Base-by-base conservation (phyloP, 2,329 filamentous ascomycete species). In the Ascochyta clinopodiicola region DNA sequence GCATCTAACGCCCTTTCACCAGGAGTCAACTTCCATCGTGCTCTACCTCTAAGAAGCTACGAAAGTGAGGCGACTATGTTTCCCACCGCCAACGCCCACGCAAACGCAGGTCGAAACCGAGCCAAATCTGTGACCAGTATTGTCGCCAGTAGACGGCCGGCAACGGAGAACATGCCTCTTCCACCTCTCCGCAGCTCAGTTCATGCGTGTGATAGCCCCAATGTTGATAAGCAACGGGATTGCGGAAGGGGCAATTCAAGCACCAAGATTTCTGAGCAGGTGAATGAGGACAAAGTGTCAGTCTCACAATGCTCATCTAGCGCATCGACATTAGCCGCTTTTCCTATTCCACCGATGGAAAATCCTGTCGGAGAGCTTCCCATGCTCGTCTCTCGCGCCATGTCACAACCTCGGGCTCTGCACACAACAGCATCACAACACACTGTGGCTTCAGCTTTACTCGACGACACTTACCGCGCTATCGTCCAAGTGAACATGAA, bases 1-100 rank as follows among this genome's bases (percentile, higher is more conserved):
- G 22, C 12, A 5, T 19, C 36, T 0, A 48, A n/a, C 17, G 7
- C 15, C 7, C 19, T 12, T 5, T 10, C 43, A 35, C 43, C 34
- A 10, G 29, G 31, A 19, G 31, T 38, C 39, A 55, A 38, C 22
- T 55, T 66, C 15, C 51, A 63, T 32, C 61, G 55, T 2, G 47
- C 61, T 8, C 45, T 63, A 12, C 59, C 65, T 17, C 52, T 63
- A 2, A 57, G 63, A 10, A 52, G 35, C 35, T 64, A 60, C 24
- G 57, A 60, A 34, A 62, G 44, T 17, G 51, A 57, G 43, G 55
- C 56, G 5, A 47, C 37, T 15, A 24, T 58, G 29, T 54, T 45
- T 21, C 38, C 48, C 19, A 56, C 39, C 4, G 47, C 49, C 52
- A 31, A 38, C 21, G 35, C 37, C 17, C 51, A 49, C 13, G 36